A percentile compares a stretch with the other conserved stretches of the same genome.
These are phyloP conservation scores for Microdochium paspali DNA, from an alignment of 2,329 filamentous ascomycete species.

Conservation along the genomic window DNA sequence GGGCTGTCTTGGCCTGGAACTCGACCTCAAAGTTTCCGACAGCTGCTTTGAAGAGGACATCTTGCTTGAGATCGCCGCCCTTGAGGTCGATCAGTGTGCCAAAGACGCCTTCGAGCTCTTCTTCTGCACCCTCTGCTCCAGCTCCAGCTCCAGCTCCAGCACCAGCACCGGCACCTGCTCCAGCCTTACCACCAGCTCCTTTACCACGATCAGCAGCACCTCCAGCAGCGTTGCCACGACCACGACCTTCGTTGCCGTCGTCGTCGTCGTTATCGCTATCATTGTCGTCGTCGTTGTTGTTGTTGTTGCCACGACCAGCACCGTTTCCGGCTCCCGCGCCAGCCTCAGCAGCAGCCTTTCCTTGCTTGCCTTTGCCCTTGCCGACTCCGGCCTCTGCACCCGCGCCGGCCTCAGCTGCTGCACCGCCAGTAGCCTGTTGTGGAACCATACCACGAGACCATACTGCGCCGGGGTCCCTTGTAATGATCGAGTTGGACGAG, in stretches of 20 bases:
- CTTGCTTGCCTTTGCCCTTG: background rate
- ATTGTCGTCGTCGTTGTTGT: background rate
- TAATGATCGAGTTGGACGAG: background rate
- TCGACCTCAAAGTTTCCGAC: background rate
- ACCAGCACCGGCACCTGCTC: background rate
- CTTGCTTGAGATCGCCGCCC: no score
- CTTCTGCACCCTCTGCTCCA: background rate
- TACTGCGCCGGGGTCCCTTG: background rate
- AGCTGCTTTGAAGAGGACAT: no score
- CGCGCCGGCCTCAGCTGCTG: background rate
- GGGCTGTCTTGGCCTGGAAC: background rate
- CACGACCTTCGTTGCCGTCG: background rate
- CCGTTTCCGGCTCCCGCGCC: background rate
- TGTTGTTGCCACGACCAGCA: background rate
- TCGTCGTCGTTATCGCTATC: background rate
- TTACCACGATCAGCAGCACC: background rate
- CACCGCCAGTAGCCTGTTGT: background rate
- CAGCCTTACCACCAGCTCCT: background rate
- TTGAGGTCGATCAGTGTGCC: background rate
- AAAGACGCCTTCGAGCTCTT: background rate
- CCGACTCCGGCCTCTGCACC: background rate
- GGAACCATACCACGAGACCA: background rate
- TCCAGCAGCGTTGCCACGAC: background rate
- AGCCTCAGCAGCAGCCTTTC: background rate
- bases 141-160: background rate